A percentile compares a stretch with the other conserved stretches of the same genome.
These are phyloP conservation scores for Anthracocystis panici-leucophaei DNA, from an alignment of 1,284 basidiomycete species.

Conservation along the genomic window DNA sequence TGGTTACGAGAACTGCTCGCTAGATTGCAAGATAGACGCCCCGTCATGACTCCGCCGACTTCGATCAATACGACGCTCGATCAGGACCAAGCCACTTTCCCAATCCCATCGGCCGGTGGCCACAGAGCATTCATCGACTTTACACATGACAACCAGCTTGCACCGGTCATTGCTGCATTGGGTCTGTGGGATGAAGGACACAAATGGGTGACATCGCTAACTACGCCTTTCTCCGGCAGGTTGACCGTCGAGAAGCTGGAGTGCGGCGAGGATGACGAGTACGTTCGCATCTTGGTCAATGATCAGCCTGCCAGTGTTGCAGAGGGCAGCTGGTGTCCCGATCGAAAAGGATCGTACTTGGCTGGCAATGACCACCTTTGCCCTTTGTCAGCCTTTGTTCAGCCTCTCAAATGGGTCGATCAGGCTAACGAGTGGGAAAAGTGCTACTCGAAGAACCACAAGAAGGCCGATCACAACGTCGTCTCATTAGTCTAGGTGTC, in stretches of 20 bases:
- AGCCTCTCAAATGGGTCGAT: constrained; percentile 34
- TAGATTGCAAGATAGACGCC: constrained; percentile 21
- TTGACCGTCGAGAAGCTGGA: constrained; percentile 38
- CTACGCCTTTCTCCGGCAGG: constrained; percentile 41
- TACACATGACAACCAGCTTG: constrained; percentile 54
- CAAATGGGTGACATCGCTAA: constrained; percentile 29
- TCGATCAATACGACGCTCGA: constrained; percentile 53
- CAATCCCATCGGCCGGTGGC: constrained; percentile 17
- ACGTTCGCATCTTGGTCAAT: constrained; percentile 39
- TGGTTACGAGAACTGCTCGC: constrained; percentile 45
- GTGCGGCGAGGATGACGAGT: constrained; percentile 21
- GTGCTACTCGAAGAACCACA: constrained; percentile 28
- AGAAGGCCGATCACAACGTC: not conserved
- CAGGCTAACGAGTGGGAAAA: constrained; percentile 38
- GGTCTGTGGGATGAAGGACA: constrained; percentile 21
- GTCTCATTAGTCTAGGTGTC: not conserved
- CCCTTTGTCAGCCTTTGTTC: constrained; percentile 25
- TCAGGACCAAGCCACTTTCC: constrained; percentile 17
- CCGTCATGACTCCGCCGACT: constrained; percentile 37
- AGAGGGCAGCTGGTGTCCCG: constrained; percentile 27
- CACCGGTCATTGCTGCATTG: constrained; percentile 41
- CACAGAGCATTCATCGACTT: constrained; percentile 42
- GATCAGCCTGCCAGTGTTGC: constrained; percentile 13
- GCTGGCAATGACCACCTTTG: constrained; percentile 16
- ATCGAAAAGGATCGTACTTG: not conserved